These are phyloP conservation scores for Themeda triandra DNA, from an alignment of 176 grass and related monocot genomes.

Conservation along the genomic window DNA sequence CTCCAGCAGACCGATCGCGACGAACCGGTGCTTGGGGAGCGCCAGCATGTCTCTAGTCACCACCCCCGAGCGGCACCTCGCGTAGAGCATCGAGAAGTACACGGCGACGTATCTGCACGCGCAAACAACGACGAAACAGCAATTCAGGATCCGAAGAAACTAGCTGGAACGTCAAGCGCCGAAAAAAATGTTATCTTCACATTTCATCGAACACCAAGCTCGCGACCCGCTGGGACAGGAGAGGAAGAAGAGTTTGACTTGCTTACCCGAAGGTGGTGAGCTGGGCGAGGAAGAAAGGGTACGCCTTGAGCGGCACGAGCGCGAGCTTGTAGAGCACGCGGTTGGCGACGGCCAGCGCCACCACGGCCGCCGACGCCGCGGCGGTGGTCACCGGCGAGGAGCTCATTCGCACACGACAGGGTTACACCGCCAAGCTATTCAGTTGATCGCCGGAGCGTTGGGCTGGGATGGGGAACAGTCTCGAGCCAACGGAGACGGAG, in stretches of 20 bases:
- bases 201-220: slow-evolving; percentile 40
- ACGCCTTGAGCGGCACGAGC: slow-evolving; percentile 78
- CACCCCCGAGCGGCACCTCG: slow-evolving; percentile 48
- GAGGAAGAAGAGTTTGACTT: neutral
- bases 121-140: neutral
- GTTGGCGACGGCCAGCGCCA: slow-evolving; percentile 67
- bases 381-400: slow-evolving; percentile 37
- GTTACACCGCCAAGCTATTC: neutral
- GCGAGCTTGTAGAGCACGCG: slow-evolving; percentile 94
- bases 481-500: neutral
- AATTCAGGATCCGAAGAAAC: neutral
- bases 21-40: slow-evolving; percentile 22
- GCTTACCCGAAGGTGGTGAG: slow-evolving; percentile 84
- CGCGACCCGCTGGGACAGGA: neutral
- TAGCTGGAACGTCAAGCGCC: neutral
- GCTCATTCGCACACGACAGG: slow-evolving; percentile 25
- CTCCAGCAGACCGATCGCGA: slow-evolving; percentile 76
- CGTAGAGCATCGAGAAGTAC: slow-evolving; percentile 78
- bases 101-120: slow-evolving; percentile 64
- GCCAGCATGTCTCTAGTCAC: slow-evolving; percentile 70
- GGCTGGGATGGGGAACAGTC: neutral
- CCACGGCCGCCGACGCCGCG: slow-evolving; percentile 28
- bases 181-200: neutral
- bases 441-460: neutral
- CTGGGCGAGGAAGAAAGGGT: slow-evolving; percentile 92